These are phyloP conservation scores for Entelexis paramagnoliae DNA, from an alignment of 1,139 yeast species.

Conservation along the genomic window DNA sequence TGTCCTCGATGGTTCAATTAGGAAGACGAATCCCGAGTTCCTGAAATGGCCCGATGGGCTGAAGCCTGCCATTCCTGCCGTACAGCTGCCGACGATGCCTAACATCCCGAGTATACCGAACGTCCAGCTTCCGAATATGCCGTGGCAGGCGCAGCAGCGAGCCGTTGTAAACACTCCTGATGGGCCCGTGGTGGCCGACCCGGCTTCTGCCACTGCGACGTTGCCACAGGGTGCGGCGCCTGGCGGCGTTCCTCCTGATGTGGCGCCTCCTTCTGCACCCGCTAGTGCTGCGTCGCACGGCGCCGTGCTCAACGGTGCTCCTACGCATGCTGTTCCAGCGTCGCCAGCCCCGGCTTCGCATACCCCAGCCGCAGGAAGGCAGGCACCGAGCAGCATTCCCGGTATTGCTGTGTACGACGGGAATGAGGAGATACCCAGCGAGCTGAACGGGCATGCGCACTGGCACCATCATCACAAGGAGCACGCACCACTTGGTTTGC, in stretches of 20 bases:
- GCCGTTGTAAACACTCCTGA: neutral
- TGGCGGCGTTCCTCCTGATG: too few species aligned
- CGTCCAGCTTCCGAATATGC: neutral
- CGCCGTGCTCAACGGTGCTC: too few species aligned
- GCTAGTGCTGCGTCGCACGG: neutral
- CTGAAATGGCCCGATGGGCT: neutral
- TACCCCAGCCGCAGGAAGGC: neutral
- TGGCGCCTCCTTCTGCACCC: neutral
- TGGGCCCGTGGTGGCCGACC: neutral
- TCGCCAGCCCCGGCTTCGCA: too few species aligned
- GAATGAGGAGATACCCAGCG: neutral
- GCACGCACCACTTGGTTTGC: neutral
- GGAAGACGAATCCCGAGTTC: conserved; percentile 13
- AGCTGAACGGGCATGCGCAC: neutral
- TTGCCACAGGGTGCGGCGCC: too few species aligned
- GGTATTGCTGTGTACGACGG: neutral
- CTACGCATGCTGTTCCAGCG: too few species aligned
- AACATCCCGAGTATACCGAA: neutral
- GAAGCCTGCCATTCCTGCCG: neutral
- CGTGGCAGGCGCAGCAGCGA: conserved; percentile 2
- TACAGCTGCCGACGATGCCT: neutral
- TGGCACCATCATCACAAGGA: neutral
- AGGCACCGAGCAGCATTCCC: neutral
- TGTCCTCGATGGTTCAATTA: conserved; percentile 18
- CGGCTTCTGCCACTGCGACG: neutral